Evolutionary conservation across 2,329 filamentous ascomycete genomes (phyloP).

Genomic region (Claviceps pusilla): DNA sequence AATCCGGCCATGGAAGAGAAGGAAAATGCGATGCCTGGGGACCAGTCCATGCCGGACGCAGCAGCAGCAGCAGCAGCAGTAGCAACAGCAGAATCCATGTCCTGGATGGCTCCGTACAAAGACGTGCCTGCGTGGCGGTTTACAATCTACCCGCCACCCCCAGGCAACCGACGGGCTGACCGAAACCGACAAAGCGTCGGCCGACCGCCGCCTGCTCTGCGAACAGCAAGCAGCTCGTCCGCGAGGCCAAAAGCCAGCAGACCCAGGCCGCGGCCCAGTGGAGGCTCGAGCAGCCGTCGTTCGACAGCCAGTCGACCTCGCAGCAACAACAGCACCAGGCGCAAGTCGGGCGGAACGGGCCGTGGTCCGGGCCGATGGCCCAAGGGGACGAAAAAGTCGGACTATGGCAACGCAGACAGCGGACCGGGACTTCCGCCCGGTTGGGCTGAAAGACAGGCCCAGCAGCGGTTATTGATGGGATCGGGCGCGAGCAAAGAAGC

Average conservation of each 20-base stretch:
- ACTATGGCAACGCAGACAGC: slow-evolving; percentile 52
- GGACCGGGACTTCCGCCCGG: slow-evolving; percentile 48
- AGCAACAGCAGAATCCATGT: slow-evolving; percentile 11
- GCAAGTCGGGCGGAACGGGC: slow-evolving; percentile 47
- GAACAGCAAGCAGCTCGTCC: slow-evolving; percentile 22
- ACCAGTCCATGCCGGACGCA: slow-evolving; percentile 15
- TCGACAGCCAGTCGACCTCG: slow-evolving; percentile 25
- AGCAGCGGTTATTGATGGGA: slow-evolving; percentile 5
- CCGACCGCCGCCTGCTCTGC: slow-evolving; percentile 21
- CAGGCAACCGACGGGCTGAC: slow-evolving; percentile 31
- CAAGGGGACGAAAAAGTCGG: slow-evolving; percentile 52
- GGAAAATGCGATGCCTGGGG: slow-evolving; percentile 13
- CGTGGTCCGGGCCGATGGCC: slow-evolving; percentile 52
- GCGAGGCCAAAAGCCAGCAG: slow-evolving; percentile 22
- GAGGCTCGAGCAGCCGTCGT: slow-evolving; percentile 14
- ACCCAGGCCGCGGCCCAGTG: slow-evolving; percentile 26
- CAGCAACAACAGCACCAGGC: slow-evolving; percentile 27
- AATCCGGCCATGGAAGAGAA: slow-evolving; percentile 18
- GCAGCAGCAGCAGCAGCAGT: neutral
- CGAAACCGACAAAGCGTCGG: slow-evolving; percentile 28
- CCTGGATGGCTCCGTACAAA: slow-evolving; percentile 34
- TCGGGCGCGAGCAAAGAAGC: slow-evolving; percentile 7
- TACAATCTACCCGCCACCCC: slow-evolving; percentile 59
- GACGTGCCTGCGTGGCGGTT: slow-evolving; percentile 57
- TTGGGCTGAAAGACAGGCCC: slow-evolving; percentile 27